These are phyloP conservation scores for Ogataea saltuana DNA, from an alignment of 805 yeast species.

Conservation along the genomic window DNA sequence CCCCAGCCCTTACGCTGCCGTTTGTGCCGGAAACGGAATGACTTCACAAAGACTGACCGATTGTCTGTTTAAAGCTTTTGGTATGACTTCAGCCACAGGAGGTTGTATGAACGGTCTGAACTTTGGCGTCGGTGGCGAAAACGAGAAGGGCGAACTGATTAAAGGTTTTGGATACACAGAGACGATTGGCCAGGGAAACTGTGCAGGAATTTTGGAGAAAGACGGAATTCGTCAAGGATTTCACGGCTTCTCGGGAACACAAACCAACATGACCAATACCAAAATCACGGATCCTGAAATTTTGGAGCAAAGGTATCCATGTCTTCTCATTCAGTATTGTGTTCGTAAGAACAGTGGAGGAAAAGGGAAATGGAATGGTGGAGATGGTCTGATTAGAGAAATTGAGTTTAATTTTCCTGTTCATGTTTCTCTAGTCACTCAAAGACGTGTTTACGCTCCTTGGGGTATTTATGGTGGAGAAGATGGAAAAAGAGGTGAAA, in stretches of 20 bases:
- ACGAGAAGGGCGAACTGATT: conserved; percentile 49
- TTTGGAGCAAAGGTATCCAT: conserved; percentile 54
- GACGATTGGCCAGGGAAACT: conserved; percentile 57
- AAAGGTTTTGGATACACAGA: conserved; percentile 55
- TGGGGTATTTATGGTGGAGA: conserved; percentile 57
- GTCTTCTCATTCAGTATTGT: conserved; percentile 45
- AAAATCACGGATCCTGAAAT: conserved; percentile 55
- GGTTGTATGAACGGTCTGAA: conserved; percentile 89
- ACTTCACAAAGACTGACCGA: conserved; percentile 89
- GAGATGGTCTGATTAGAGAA: conserved; percentile 53
- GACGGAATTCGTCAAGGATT: conserved; percentile 15
- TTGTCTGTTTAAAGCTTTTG: conserved; percentile 76
- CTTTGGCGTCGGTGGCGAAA: conserved; percentile 54
- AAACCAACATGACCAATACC: conserved; percentile 39
- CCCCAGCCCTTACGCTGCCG: conserved; percentile 48
- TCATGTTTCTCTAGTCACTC: conserved; percentile 48
- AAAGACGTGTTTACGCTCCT: conserved; percentile 54
- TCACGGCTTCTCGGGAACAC: conserved; percentile 50
- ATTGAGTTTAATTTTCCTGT: conserved; percentile 44
- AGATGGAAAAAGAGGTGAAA: conserved; percentile 51
- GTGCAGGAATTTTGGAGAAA: conserved; percentile 41
- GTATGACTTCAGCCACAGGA: conserved; percentile 84
- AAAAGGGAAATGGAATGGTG: conserved; percentile 49
- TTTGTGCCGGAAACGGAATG: conserved; percentile 55
- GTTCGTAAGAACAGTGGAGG: conserved; percentile 52